phyloP scores from a whole-genome alignment of 1,139 yeast genomes.

The Taphrina flavorubra region DNA sequence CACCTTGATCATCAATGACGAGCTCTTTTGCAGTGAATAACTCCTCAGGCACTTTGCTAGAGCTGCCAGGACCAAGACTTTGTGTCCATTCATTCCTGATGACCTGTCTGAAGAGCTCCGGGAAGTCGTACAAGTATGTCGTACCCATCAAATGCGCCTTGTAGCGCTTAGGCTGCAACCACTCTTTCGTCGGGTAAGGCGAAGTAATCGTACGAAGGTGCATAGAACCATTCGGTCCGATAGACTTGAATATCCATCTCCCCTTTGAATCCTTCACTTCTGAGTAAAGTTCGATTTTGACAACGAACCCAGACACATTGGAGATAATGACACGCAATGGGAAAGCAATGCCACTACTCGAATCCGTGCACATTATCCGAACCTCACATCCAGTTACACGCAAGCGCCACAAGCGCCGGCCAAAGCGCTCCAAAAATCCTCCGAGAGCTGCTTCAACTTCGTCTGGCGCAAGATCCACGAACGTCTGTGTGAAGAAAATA shows the following conservation, averaged over 20 bases:
- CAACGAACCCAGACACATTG: conserved; percentile 96
- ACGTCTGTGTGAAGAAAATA: conserved; percentile 93
- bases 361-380: conserved; percentile 92
- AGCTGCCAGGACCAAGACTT: conserved; percentile 47
- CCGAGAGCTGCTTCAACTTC: conserved; percentile 98
- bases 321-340: conserved; percentile 96
- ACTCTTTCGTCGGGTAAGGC: conserved; percentile 96
- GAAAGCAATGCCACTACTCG: conserved; percentile 82
- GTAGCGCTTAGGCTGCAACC: conserved; percentile 97
- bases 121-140: conserved; percentile 97
- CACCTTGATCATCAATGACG: conserved; percentile 72
- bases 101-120: conserved; percentile 96
- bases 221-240: conserved; percentile 90
- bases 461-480: conserved; percentile 81
- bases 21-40: conserved; percentile 79
- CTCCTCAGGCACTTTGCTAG: conserved; percentile 70
- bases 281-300: conserved; percentile 89
- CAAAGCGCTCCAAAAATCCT: conserved; percentile 95
- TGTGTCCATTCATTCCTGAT: conserved; percentile 83
- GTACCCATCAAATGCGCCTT: conserved; percentile 98
- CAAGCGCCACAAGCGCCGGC: conserved; percentile 94
- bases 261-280: conserved; percentile 90
- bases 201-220: conserved; percentile 94
- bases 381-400: conserved; percentile 97
- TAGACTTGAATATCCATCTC: conserved; percentile 95